A percentile compares a stretch with the other conserved stretches of the same genome.
phyloP scores from a whole-genome alignment of 2,329 filamentous ascomycete genomes.

The Huntiella bhutanensis region DNA sequence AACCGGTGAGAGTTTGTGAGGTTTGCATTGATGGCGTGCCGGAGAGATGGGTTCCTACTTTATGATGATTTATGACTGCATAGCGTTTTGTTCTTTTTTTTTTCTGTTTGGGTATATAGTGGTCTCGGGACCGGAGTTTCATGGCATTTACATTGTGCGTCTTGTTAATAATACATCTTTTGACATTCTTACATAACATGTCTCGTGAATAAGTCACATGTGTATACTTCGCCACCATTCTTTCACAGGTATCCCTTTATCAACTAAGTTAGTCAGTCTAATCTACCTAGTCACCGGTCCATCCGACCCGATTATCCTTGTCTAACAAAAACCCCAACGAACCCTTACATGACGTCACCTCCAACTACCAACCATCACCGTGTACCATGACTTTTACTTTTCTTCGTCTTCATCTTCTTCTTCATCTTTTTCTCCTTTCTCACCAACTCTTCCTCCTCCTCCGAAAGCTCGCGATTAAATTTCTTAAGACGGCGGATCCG shows the following conservation, averaged over 20 bases:
- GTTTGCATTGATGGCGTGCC: slow-evolving; percentile 40
- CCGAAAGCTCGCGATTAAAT: too few species aligned
- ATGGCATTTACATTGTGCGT: not conserved
- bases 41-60: slow-evolving; percentile 30
- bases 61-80: not conserved
- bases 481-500: too few species aligned
- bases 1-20: slow-evolving; percentile 34
- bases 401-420: too few species aligned
- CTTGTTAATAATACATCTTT: not conserved
- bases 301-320: too few species aligned
- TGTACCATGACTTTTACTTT: too few species aligned
- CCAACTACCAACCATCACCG: too few species aligned
- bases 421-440: too few species aligned
- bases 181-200: not conserved
- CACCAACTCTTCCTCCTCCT: too few species aligned
- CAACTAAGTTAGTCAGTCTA: not conserved
- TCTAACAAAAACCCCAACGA: too few species aligned
- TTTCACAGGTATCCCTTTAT: not conserved
- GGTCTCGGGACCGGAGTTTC: not conserved
- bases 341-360: too few species aligned
- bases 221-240: too few species aligned
- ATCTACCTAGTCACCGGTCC: not conserved
- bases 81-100: not conserved
- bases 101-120: not conserved
- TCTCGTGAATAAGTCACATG: too few species aligned